phyloP scores from a whole-genome alignment of 495 filamentous ascomycete genomes.

The Niebla homalea region DNA sequence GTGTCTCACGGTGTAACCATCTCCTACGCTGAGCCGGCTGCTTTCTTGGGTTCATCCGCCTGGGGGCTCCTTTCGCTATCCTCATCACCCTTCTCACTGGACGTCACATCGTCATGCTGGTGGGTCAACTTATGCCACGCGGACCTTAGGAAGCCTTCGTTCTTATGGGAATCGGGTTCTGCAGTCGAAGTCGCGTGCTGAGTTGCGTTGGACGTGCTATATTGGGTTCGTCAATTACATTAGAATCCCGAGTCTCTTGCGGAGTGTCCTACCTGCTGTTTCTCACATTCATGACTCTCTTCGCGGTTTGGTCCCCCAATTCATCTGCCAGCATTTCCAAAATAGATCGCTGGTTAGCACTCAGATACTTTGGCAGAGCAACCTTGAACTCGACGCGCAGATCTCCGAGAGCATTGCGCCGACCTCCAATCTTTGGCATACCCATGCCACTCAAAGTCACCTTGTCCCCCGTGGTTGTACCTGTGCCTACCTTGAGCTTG shows the following conservation, averaged over 20 bases:
- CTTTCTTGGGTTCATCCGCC: slow-evolving; percentile 43
- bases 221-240: slow-evolving; percentile 1
- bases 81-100: slow-evolving; percentile 23
- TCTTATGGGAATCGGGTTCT: slow-evolving; percentile 41
- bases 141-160: slow-evolving; percentile 76
- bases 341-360: slow-evolving; percentile 75
- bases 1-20: too few species aligned
- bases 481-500: slow-evolving; percentile 74
- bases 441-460: slow-evolving; percentile 78
- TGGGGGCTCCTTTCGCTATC: slow-evolving; percentile 23
- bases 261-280: slow-evolving; percentile 31
- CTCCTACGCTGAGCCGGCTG: slow-evolving; percentile 33
- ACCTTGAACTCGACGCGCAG: slow-evolving; percentile 91
- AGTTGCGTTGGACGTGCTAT: slow-evolving; percentile 1
- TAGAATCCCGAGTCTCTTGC: not conserved
- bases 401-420: slow-evolving; percentile 55
- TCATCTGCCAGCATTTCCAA: slow-evolving; percentile 93
- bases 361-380: slow-evolving; percentile 84
- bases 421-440: slow-evolving; percentile 64
- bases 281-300: slow-evolving; percentile 68
- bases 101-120: slow-evolving; percentile 42
- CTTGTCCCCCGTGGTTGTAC: slow-evolving; percentile 84
- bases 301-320: slow-evolving; percentile 81
- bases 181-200: slow-evolving; percentile 5
- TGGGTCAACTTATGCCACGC: slow-evolving; percentile 82